A percentile compares a stretch with the other conserved stretches of the same genome.
Evolutionary conservation across 2,329 filamentous ascomycete genomes (phyloP).

Genomic region (Phaeosphaeria sp.): DNA sequence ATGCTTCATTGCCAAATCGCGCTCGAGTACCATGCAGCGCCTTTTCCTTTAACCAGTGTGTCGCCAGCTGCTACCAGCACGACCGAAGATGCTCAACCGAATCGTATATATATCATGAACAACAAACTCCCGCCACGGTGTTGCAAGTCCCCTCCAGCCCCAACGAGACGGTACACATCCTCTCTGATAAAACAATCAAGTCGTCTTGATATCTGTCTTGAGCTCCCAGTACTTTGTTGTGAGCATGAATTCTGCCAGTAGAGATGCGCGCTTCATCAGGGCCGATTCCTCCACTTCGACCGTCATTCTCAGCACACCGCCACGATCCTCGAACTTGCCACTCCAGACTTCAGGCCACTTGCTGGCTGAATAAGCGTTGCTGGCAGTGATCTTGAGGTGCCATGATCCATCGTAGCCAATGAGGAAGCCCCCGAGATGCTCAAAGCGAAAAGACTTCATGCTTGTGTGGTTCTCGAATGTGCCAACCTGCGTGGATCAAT

Average conservation of each 20-base stretch:
- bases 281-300: constrained; percentile 11
- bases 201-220: constrained; percentile 13
- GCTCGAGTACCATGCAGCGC: background rate
- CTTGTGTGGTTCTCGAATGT: constrained; percentile 18
- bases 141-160: background rate
- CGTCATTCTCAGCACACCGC: constrained; percentile 18
- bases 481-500: constrained; percentile 12
- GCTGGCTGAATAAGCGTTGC: constrained; percentile 14
- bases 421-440: constrained; percentile 21
- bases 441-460: constrained; percentile 16
- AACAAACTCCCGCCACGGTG: background rate
- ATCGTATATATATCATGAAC: background rate
- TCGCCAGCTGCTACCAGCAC: background rate
- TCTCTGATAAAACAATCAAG: background rate
- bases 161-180: background rate
- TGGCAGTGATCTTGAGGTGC: constrained; percentile 15
- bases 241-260: constrained; percentile 11
- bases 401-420: constrained; percentile 28
- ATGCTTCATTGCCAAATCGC: background rate
- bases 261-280: constrained; percentile 12
- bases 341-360: constrained; percentile 26
- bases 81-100: background rate
- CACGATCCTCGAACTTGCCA: constrained; percentile 20
- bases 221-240: constrained; percentile 14
- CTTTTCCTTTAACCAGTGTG: background rate